Base-by-base conservation (phyloP, 768 basidiomycete species). In the Tephrocybe rancida region DNA sequence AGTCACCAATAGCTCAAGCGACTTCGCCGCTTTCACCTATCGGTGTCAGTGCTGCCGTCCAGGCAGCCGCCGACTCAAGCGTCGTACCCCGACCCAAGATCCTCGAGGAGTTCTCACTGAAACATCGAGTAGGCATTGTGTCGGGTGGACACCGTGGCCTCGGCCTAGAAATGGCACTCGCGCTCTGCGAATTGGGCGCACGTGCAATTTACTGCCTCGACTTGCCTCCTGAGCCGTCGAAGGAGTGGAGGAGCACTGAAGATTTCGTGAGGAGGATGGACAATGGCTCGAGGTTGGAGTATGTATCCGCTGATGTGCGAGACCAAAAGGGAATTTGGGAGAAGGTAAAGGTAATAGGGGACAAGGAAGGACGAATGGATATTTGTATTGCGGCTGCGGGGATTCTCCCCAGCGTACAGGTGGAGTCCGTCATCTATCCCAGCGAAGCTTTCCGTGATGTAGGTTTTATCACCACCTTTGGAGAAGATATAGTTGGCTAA, bases 151-250 rank as follows among this genome's bases (percentile, higher is more conserved):
- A 84, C 50, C 70, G 84, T 42, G 86, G 90, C 0, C 78, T 92
- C 16, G 90, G 90, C 3, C 80, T 92, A 8, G 90, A 92, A 72
- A 87, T 88, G 84, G 87, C 87, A 29, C 70, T 90, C 50, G 82
- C 85, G 3, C 68, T 91, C 37, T 80, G 81, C 43, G 90, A 91
- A 70, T 84, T 83, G 16, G 89, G 90, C 22, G 86, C 85, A 3
- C 76, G 80, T 11, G 83, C 75, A 0, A 76, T 88, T 21, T 88
- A 89, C 66, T 88, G 86, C 63, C 70, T 88, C 6, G 88, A 88
- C 66, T 70, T 87, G 13, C 77, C 85, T 2, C 59, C 65, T 45
- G 65, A 69, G 38, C 81, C 88, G 0, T 82, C 81, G 5, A 74
- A 73, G 2, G 86, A 85, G 59, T 89, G 83, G 77, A 60, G 63